Base-by-base conservation (phyloP, 306 rosid genomes). In the Bauhinia variegata region DNA sequence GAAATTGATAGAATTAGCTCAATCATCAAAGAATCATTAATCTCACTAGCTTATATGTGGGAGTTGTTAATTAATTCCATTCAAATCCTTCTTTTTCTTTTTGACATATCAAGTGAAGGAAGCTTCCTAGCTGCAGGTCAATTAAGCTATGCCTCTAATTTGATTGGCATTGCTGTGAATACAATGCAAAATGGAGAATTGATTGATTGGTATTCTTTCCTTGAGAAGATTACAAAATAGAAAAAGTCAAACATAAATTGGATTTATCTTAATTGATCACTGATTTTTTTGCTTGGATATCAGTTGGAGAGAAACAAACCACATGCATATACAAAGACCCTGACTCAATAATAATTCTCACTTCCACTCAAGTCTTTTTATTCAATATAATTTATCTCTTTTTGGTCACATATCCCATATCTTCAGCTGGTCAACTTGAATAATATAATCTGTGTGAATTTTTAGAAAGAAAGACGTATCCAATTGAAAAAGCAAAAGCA, bases 341-440 rank as follows among this genome's bases (percentile, higher is more conserved):
- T 62, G 76, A 66, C 71, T 58, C 70, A 52, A 36, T 70, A 52
- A 43, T 70, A 52, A 36, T 53, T 38, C 14, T 23, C 2, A 63
- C 72, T 53, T 67, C 61, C 74, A 53, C 79, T 63, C 4, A 63
- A 23, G 28, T 47, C 49, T 28, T 60, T 32, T n/a, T n/a, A n/a
- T n/a, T n/a, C n/a, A n/a, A n/a, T n/a, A n/a, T n/a, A n/a, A n/a
- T n/a, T n/a, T n/a, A n/a, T n/a, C n/a, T n/a, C n/a, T n/a, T n/a
- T n/a, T n/a, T n/a, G 41, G 39, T 60, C 62, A 18, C 54, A 14
- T 37, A 5, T 8, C 41, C 41, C 41, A 36, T 6, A 36, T 36
- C 67, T 37, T 60, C 37, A 48, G 34, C 32, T 59, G 65, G 17
- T 37, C 59, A 67, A 44, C 16, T 43, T 51, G 54, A 28, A 61